Conservation (phyloP, 2,329 filamentous ascomycete species). For the Colletotrichum godetiae region DNA sequence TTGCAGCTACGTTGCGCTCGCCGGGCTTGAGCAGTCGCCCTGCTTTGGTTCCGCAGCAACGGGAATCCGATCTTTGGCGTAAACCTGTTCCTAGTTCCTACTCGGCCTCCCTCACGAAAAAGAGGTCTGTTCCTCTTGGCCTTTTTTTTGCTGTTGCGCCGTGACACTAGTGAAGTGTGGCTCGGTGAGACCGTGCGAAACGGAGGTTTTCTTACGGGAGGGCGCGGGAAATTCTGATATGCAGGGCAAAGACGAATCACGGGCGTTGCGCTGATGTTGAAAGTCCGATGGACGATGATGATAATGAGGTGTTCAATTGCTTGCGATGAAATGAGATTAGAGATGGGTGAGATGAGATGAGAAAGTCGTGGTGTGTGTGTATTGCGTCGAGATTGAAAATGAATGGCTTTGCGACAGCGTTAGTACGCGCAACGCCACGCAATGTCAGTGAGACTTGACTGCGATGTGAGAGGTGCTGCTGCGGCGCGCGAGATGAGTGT, state of each 20-base stretch:
- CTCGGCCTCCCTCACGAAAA: background rate
- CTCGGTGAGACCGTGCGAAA: conserved; percentile 13
- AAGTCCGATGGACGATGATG: background rate
- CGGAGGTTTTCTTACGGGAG: background rate
- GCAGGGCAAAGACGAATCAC: background rate
- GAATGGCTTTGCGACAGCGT: background rate
- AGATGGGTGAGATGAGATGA: too few relatives aligned
- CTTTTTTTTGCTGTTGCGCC: background rate
- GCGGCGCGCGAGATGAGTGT: background rate
- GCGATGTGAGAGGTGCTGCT: background rate
- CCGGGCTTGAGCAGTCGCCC: too few relatives aligned
- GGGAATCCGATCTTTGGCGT: background rate
- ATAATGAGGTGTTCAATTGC: background rate
- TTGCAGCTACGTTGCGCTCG: background rate
- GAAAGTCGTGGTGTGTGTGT: too few relatives aligned
- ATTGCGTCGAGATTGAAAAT: background rate
- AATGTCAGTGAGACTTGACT: background rate
- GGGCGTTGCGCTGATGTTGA: background rate
- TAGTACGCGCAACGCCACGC: conserved; percentile 4
- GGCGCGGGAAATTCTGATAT: background rate
- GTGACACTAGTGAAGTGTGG: conserved; percentile 17
- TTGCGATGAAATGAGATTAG: too few relatives aligned
- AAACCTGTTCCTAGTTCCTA: background rate
- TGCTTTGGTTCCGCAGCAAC: background rate
- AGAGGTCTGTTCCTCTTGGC: background rate